Evolutionary conservation across 108 stramenopile genomes (phyloP).

Genomic region (Skeletonema grethae): DNA sequence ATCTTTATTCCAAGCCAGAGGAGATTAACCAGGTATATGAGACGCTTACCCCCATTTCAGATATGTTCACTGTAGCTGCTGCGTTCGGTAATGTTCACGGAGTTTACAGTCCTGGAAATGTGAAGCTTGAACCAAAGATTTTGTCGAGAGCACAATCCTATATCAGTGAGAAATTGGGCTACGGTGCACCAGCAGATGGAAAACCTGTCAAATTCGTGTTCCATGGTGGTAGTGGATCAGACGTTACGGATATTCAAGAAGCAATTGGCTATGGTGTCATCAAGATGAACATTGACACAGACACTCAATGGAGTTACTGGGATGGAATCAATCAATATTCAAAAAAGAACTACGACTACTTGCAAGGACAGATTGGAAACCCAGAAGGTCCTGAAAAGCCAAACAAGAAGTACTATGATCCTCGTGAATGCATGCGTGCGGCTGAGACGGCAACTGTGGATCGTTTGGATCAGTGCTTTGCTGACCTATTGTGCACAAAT

Average conservation of each 20-base stretch:
- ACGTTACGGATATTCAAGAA: constrained; percentile 61
- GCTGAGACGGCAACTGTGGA: constrained; percentile 81
- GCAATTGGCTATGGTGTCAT: constrained; percentile 85
- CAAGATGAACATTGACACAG: constrained; percentile 97
- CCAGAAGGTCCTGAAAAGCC: constrained; percentile 92
- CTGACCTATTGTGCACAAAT: constrained; percentile 82
- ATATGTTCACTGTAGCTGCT: constrained; percentile 87
- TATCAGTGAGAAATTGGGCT: constrained; percentile 81
- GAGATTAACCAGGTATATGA: constrained; percentile 78
- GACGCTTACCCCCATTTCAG: constrained; percentile 58
- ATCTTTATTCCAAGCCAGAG: constrained; percentile 93
- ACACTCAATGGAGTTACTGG: constrained; percentile 94
- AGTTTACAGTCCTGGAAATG: constrained; percentile 91
- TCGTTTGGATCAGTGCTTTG: constrained; percentile 69
- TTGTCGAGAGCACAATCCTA: constrained; percentile 75
- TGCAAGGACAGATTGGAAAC: constrained; percentile 54
- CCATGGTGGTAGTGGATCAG: constrained; percentile 89
- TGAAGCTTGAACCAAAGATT: constrained; percentile 86
- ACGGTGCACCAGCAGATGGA: constrained; percentile 62
- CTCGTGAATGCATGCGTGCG: constrained; percentile 86
- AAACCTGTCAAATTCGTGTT: constrained; percentile 88
- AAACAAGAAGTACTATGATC: constrained; percentile 97
- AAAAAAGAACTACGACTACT: constrained; percentile 72
- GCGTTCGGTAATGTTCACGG: constrained; percentile 94
- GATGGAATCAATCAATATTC: constrained; percentile 76